Percentiles rank a stretch among this genome's conserved stretches.
These are phyloP conservation scores for Apophysomyces ossiformis DNA, from an alignment of 371 early-diverging fungal species.

Conservation along the genomic window DNA sequence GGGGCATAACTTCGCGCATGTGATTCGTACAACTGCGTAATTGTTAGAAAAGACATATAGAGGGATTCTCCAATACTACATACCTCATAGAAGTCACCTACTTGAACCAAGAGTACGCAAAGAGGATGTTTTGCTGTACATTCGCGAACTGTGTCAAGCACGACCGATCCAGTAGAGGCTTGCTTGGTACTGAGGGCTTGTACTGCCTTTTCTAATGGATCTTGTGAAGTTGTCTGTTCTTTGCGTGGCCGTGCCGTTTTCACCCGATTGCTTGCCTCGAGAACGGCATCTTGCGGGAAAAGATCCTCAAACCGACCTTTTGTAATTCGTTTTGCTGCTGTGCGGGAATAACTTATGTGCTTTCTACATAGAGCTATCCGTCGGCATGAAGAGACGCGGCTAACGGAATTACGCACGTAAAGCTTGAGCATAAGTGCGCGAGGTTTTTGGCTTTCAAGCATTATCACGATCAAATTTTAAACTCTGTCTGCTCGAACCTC, in stretches of 20 bases:
- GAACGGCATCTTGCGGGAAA: neutral
- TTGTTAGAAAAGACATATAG: neutral
- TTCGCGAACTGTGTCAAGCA: slow-evolving; percentile 62
- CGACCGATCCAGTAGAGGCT: slow-evolving; percentile 45
- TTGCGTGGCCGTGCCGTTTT: neutral
- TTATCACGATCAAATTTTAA: neutral
- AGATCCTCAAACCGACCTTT: slow-evolving; percentile 12
- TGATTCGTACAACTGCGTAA: slow-evolving; percentile 68
- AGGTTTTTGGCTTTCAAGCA: neutral
- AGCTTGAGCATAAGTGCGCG: neutral
- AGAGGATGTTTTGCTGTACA: slow-evolving; percentile 71
- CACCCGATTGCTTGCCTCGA: neutral
- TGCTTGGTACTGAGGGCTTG: slow-evolving; percentile 21
- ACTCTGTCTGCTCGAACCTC: neutral
- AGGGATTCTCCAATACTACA: too few species aligned
- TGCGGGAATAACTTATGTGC: neutral
- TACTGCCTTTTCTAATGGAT: neutral
- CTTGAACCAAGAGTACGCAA: slow-evolving; percentile 86
- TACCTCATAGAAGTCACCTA: slow-evolving; percentile 95
- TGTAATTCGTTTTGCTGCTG: slow-evolving; percentile 12
- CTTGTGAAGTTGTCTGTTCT: neutral
- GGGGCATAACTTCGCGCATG: slow-evolving; percentile 75
- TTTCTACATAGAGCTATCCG: neutral
- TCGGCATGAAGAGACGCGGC: neutral
- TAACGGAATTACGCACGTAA: neutral